A percentile compares a stretch with the other conserved stretches of the same genome.
Conservation (phyloP, 495 filamentous ascomycete species). For the Bombardia bombarda region DNA sequence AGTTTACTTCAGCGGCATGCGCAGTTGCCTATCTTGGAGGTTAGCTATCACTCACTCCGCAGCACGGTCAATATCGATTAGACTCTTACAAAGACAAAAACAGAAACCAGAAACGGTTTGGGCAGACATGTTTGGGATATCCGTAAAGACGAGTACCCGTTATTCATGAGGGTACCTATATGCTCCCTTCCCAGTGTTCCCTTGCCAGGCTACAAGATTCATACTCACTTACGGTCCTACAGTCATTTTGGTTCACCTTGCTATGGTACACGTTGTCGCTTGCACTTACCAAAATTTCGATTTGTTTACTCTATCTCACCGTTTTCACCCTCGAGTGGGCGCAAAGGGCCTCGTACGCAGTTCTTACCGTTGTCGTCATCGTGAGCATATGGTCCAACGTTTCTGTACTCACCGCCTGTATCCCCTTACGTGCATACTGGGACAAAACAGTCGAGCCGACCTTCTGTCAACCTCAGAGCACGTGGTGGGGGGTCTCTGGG, state of each 20-base stretch:
- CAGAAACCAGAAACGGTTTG: constrained; percentile 14
- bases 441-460: constrained; percentile 6
- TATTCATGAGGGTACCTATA: too few species aligned
- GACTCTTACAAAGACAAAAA: too few species aligned
- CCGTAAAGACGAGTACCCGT: too few species aligned
- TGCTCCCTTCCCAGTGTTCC: too few species aligned
- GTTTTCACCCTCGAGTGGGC: constrained; percentile 21
- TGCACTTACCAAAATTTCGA: constrained; percentile 18
- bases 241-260: constrained; percentile 18
- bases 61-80: too few species aligned
- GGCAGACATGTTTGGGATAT: constrained; percentile 18
- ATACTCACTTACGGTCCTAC: too few species aligned
- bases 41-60: too few species aligned
- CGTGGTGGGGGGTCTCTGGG: constrained; percentile 22
- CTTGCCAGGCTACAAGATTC: too few species aligned
- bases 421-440: constrained; percentile 24
- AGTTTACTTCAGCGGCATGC: constrained; percentile 8
- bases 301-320: constrained; percentile 20
- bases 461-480: constrained; percentile 10
- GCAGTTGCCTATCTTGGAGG: neutral
- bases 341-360: constrained; percentile 6
- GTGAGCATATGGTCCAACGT: constrained; percentile 4
- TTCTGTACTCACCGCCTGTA: constrained; percentile 13
- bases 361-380: constrained; percentile 13
- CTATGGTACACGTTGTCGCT: constrained; percentile 13